Evolutionary conservation across 139 green algal genomes (phyloP), one percentile per base, ranked within the genome.

Genomic region (Asterochloris erici): DNA sequence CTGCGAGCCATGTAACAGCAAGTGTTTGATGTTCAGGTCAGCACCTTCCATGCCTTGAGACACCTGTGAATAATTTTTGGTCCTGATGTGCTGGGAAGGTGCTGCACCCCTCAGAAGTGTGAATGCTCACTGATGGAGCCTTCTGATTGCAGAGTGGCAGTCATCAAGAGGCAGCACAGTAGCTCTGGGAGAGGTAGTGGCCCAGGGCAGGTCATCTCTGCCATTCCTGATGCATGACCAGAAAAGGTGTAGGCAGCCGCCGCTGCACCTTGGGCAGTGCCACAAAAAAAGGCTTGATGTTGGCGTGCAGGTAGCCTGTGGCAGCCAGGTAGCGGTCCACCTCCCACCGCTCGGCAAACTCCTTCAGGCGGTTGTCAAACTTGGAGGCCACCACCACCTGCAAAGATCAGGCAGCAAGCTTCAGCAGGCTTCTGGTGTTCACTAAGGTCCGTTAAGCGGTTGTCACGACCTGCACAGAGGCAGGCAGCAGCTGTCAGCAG

Each of bases 301-400:
- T 92, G 23, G 89, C 78, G 14, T 92, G 92, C 77, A 98, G 91
- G 86, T 98, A 98, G 11, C 95, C 95, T 0, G 89, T 92, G 19
- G 95, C 94, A 26, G 86, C 89, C 29, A 98, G 88, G 80, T 98
- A 98, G 66, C 95, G 95, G 86, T 98, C 95, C 19, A 87, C 79
- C 90, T 98, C 95, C 95, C 95, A 98, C 16, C 95, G 89, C 87
- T 98, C 92, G 12, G 75, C 84, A 87, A 98, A 98, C 87, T 98
- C 95, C 84, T 97, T 96, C 28, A 98, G 85, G 12, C 95, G 92
- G 88, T 98, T 98, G 89, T 98, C 95, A 85, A 98, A 98, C 87
- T 98, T 98, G 90, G 87, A 94, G 79, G 92, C 91, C 19, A 98
- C 95, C 79, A 98, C 91, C 64, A 98, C 84, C 92, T 94, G 89